Conservation (phyloP, 2,329 filamentous ascomycete species). For the Phyllosticta citriasiana region DNA sequence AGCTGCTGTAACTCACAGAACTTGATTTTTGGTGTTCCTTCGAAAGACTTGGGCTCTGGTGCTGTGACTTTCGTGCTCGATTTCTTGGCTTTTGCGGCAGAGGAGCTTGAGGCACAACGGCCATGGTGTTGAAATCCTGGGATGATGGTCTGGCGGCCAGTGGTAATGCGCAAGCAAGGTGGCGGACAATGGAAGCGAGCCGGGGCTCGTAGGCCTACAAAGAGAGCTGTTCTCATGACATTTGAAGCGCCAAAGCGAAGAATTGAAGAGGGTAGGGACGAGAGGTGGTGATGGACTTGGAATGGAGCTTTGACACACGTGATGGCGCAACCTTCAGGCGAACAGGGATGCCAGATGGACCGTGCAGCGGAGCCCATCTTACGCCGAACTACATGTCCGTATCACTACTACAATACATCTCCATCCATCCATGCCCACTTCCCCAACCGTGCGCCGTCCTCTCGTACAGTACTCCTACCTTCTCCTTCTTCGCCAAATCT, state of each 20-base stretch:
- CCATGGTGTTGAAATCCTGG: neutral
- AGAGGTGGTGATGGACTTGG: neutral
- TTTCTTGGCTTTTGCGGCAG: neutral
- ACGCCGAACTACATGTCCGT: neutral
- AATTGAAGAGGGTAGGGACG: neutral
- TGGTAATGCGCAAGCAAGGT: neutral
- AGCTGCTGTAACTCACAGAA: neutral
- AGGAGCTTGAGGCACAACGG: neutral
- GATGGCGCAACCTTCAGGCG: neutral
- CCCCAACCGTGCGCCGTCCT: neutral
- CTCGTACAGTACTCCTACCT: neutral
- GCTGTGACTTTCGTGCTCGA: neutral
- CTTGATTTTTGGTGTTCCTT: neutral
- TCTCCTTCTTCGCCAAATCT: neutral
- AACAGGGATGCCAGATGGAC: neutral
- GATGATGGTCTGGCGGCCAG: neutral
- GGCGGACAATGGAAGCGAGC: neutral
- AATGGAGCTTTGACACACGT: neutral
- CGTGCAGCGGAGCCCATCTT: neutral
- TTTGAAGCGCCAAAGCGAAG: neutral
- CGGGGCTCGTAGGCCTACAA: neutral
- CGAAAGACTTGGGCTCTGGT: neutral
- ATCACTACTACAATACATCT: neutral
- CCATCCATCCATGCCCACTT: neutral
- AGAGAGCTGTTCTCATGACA: constrained; percentile 4